These are phyloP conservation scores for Tieghemiomyces parasiticus DNA, from an alignment of 192 early-diverging fungal genomes.

Conservation along the genomic window DNA sequence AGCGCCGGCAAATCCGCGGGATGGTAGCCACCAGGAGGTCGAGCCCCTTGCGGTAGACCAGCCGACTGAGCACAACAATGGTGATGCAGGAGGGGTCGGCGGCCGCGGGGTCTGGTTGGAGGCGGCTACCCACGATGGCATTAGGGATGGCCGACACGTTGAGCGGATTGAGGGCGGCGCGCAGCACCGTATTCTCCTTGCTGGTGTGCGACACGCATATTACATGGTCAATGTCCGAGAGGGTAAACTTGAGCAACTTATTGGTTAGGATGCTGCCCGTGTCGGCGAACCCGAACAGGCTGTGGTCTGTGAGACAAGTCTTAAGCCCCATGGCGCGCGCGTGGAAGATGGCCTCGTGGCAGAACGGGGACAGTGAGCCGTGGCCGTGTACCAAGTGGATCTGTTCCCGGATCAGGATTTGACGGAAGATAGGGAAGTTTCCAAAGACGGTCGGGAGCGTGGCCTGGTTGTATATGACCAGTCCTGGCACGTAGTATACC, in stretches of 20 bases:
- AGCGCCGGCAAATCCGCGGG: constrained; percentile 73
- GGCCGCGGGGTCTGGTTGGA: constrained; percentile 61
- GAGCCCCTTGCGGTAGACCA: constrained; percentile 91
- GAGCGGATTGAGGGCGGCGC: constrained; percentile 76
- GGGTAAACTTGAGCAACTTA: constrained; percentile 91
- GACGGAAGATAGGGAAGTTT: constrained; percentile 83
- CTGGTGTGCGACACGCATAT: constrained; percentile 98
- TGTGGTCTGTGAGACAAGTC: constrained; percentile 94
- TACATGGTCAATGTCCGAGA: constrained; percentile 93
- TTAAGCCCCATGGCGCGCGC: constrained; percentile 89
- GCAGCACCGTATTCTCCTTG: constrained; percentile 96
- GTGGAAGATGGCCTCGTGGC: constrained; percentile 91
- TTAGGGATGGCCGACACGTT: constrained; percentile 95
- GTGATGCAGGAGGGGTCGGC: constrained; percentile 72
- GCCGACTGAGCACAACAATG: constrained; percentile 79
- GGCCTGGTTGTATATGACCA: constrained; percentile 73
- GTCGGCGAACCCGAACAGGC: constrained; percentile 93
- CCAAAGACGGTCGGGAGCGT: constrained; percentile 81
- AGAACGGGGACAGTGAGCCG: constrained; percentile 84
- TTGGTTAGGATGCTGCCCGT: constrained; percentile 83
- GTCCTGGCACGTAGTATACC: constrained; percentile 84
- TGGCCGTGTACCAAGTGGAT: constrained; percentile 96
- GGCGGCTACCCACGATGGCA: constrained; percentile 88
- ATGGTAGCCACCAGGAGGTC: constrained; percentile 84
- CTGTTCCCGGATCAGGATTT: constrained; percentile 78